Evolutionary conservation across 2,329 filamentous ascomycete species (phyloP).

Genomic region (Trichophyton rubrum): DNA sequence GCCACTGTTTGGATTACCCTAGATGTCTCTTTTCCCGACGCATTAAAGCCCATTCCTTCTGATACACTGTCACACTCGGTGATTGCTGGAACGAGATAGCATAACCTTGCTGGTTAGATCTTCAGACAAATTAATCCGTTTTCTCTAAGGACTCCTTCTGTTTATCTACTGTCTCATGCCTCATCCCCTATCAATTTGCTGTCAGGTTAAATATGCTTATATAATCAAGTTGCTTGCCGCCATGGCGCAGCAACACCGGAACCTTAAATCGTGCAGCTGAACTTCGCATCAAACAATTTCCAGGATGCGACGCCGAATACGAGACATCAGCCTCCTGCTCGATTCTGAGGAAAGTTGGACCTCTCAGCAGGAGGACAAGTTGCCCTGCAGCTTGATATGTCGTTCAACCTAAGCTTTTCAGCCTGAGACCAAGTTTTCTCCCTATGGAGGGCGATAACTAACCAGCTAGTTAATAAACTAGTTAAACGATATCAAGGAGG

Average conservation of each 20-base stretch:
- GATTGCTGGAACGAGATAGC: too few relatives aligned
- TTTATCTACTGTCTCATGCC: too few relatives aligned
- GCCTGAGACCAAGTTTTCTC: neutral
- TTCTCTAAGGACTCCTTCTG: too few relatives aligned
- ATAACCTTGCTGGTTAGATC: too few relatives aligned
- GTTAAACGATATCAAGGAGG: neutral
- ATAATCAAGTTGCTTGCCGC: neutral
- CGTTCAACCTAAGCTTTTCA: neutral
- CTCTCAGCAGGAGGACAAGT: neutral
- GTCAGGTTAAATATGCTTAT: neutral
- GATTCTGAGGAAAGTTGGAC: neutral
- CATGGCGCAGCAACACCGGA: neutral
- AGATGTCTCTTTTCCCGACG: too few relatives aligned
- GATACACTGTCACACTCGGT: too few relatives aligned
- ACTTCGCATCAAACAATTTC: neutral
- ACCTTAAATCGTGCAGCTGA: neutral
- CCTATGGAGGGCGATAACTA: neutral
- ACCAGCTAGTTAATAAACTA: neutral
- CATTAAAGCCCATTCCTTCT: too few relatives aligned
- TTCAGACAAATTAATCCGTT: too few relatives aligned
- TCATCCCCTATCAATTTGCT: too few relatives aligned
- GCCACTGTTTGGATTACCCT: too few relatives aligned
- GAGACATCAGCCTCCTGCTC: neutral
- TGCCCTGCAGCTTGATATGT: neutral
- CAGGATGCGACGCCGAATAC: neutral